Evolutionary conservation across 495 filamentous ascomycete genomes (phyloP), one percentile per base, ranked within the genome.

Genomic region (Aspergillus avenaceus): DNA sequence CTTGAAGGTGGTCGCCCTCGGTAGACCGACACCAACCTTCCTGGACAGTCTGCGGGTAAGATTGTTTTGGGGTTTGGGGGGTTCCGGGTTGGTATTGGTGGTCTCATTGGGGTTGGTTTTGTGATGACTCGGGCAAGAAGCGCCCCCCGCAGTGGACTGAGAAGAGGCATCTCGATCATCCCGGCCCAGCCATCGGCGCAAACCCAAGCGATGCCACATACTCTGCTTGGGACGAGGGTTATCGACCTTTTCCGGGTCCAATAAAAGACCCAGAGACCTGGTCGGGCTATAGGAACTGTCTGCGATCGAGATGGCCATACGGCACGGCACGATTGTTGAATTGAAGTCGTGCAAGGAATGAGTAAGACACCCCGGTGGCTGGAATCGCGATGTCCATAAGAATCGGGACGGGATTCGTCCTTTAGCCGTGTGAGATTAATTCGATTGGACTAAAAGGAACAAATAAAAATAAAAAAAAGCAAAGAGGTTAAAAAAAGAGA

Each of bases 11-110:
- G 82, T 76, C 9, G 83, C 71, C 47, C 88, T 79, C 27, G 91
- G 88, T 31, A 95, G 71, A 13, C 84, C 85, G 8, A 89, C 86
- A n/a, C 92, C 81, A 1, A 90, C 90, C 52, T 78, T 84, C 53
- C 85, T 71, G 13, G 86, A 84, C 28, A 83, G 61, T 52, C 82
- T 78, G 45, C 84, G 73, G 22, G 70, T 72, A 22, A 80, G 45
- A 28, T 76, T 70, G 42, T 78, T 67, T 46, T 65, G 59, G 22
- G 72, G 55, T 56, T 68, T 58, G 43, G 45, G 12, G 45, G 25
- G 42, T 31, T 47, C 37, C 27, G 29, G 32, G 29, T 45, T 45
- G 26, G 21, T 23, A 32, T 26, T 24, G 25, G 24, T 12, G 23
- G 6, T 18, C 4, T 25, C 21, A 8, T 44, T 44, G 44, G 36